Conservation (phyloP, 805 yeast genomes). For the Pichia heedii region DNA sequence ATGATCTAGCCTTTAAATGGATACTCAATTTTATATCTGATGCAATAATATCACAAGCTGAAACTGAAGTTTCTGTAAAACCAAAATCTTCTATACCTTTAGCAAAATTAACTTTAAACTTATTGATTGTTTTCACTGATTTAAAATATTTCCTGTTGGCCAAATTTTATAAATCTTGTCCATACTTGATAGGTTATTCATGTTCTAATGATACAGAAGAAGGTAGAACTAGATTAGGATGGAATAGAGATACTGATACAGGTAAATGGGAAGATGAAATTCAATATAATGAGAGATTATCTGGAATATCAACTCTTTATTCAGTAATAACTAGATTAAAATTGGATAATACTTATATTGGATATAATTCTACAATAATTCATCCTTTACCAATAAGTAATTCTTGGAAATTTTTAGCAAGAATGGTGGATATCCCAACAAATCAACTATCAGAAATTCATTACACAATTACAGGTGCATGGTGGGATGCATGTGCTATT, state of each 20-base stretch:
- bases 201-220: slow-evolving; percentile 71
- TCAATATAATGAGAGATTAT: slow-evolving; percentile 74
- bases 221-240: slow-evolving; percentile 82
- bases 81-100: slow-evolving; percentile 74
- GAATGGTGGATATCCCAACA: slow-evolving; percentile 51
- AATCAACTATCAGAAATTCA: slow-evolving; percentile 56
- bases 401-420: slow-evolving; percentile 67
- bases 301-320: slow-evolving; percentile 80
- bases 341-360: slow-evolving; percentile 20
- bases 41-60: slow-evolving; percentile 83
- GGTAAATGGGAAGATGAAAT: slow-evolving; percentile 49
- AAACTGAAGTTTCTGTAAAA: slow-evolving; percentile 77
- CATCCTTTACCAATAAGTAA: slow-evolving; percentile 51
- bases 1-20: slow-evolving; percentile 58
- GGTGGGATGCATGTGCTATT: slow-evolving; percentile 85
- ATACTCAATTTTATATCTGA: slow-evolving; percentile 76
- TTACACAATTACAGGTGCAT: slow-evolving; percentile 59
- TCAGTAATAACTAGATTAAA: slow-evolving; percentile 56
- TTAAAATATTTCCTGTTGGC: slow-evolving; percentile 57
- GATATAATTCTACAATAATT: slow-evolving; percentile 14
- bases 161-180: slow-evolving; percentile 85
- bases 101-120: slow-evolving; percentile 50
- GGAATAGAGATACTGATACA: slow-evolving; percentile 45
- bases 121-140: slow-evolving; percentile 42
- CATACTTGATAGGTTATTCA: slow-evolving; percentile 74